Percentiles rank a stretch among this genome's conserved stretches.
Evolutionary conservation across 2,329 filamentous ascomycete genomes (phyloP).

Genomic region (Aulographum hederae): DNA sequence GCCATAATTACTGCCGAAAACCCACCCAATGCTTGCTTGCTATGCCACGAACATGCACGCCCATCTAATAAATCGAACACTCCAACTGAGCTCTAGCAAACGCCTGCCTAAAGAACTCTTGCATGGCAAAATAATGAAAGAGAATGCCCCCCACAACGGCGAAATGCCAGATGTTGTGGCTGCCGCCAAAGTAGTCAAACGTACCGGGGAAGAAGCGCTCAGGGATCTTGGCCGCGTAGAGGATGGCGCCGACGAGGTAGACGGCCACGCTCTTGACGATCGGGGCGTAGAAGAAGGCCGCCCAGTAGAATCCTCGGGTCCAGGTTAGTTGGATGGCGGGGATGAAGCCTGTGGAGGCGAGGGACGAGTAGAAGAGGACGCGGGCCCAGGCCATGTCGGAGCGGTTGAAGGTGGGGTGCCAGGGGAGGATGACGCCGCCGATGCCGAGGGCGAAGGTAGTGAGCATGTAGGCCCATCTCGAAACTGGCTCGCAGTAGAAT

Average conservation of each 20-base stretch:
- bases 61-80: constrained; percentile 4
- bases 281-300: constrained; percentile 76
- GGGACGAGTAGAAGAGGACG: constrained; percentile 76
- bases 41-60: no score
- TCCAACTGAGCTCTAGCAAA: constrained; percentile 11
- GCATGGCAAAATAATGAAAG: constrained; percentile 96
- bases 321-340: constrained; percentile 70
- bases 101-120: constrained; percentile 62
- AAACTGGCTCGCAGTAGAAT: constrained; percentile 90
- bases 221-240: constrained; percentile 85
- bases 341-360: constrained; percentile 75
- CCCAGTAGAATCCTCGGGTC: constrained; percentile 61
- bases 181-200: constrained; percentile 90
- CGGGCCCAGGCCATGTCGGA: constrained; percentile 83
- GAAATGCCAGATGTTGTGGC: constrained; percentile 94
- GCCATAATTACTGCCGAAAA: no score
- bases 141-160: constrained; percentile 88
- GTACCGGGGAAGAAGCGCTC: constrained; percentile 84
- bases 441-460: constrained; percentile 67
- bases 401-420: constrained; percentile 90
- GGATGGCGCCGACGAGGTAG: constrained; percentile 64
- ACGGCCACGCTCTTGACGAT: constrained; percentile 73
- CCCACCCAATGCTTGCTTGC: neutral
- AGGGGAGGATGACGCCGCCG: constrained; percentile 78
- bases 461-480: constrained; percentile 70